Base-by-base conservation (phyloP, 202 grass and related monocot genomes). In the Zizania palustris region DNA sequence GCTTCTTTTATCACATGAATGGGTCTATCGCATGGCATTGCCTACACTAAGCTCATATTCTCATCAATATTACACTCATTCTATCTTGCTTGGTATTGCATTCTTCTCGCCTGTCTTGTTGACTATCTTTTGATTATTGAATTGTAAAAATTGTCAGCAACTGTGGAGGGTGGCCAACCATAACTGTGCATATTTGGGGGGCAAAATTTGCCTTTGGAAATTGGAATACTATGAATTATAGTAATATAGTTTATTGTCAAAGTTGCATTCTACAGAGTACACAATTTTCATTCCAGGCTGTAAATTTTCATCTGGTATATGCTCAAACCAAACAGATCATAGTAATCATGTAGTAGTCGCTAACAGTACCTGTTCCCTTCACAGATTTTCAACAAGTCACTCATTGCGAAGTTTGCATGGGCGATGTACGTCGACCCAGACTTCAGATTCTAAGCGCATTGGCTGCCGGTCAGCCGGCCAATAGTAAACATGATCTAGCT, bases 381-480 rank as follows among this genome's bases (percentile, higher is more conserved):
- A 50, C 85, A 97, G 93, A 97, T 97, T 79, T 97, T 97, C 80
- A 93, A 85, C 83, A 97, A 91, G 73, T 85, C 88, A 0, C 88
- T 97, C 50, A 3, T 91, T 21, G 90, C 88, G 3, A 97, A 97
- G 76, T 97, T 97, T 28, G 78, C 67, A 35, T 97, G 93, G 93
- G 85, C 93, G 66, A 93, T 97, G 93, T 88, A 97, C 10, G 84
- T 91, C 1, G 90, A 93, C 40, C 93, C 93, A 0, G 76, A 85
- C 19, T 97, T 91, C 90, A 93, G 88, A 93, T 93, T 97, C 74
- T 97, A 89, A 86, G 41, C 82, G 63, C 63, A 74, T 60, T 67
- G 69, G 74, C 54, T 75, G 20, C 48, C 11, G 38, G 59, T 65
- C 9, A 66, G 50, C 7, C 43, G 62, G 42, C 38, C 48, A 6